Evolutionary conservation across 2,329 filamentous ascomycete genomes (phyloP), one percentile per base, ranked within the genome.

Genomic region (Ophiocordyceps camponoti-rufipedis): DNA sequence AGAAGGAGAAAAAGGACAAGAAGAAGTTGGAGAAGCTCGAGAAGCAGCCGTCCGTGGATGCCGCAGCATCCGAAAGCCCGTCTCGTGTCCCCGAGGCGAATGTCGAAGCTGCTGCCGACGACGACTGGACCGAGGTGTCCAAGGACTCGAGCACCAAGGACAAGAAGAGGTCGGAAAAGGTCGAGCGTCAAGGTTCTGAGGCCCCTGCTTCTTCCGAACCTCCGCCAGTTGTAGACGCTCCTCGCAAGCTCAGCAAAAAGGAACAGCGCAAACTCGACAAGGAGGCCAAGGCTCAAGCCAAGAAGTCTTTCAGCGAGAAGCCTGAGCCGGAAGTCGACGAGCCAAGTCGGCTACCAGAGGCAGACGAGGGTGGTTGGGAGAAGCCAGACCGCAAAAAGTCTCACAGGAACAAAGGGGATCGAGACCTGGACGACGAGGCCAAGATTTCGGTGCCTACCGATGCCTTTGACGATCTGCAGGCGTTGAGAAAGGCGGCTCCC

Each of bases 111-210:
- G 48, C 49, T 5, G 16, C 54, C 11, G 50, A 55, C 13, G 53
- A 55, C 28, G 56, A 55, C 8, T 52, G 50, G 49, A 50, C 47
- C 11, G 50, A 53, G 28, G 50, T 50, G 23, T 48, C 60, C 14
- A 48, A 52, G 9, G 66, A 62, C 46, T 49, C 65, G 40, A 69
- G 60, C 55, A 71, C 68, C 53, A 72, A 71, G 55, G 67, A 71
- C 48, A 64, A 64, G 52, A 69, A 67, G 55, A 69, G 65, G 56
- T 58, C 62, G 14, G 65, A 70, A 29, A 70, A 69, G 55, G 61
- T 45, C 28, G 44, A 46, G 41, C 44, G 45, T 32, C 45, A 47
- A 32, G 48, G 47, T n/a, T 43, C 41, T 23, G 44, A 54, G 12
- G 35, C 46, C 11, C 18, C 41, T 19, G 48, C 47, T 18, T 43